Conservation (phyloP, 345 rosid genomes). For the Citrus sinensis region DVS_A1.0 CM039167.1:9448001-9448500, state of each 20-base stretch:
- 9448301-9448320: neutral
- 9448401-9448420: neutral
- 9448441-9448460: neutral
- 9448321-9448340: neutral
- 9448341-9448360: neutral
- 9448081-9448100: neutral
- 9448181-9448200: neutral
- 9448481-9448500: neutral
- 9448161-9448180: neutral
- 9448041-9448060: neutral
- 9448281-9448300: neutral
- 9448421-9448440: neutral
- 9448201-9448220: neutral
- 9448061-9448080: neutral
- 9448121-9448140: neutral
- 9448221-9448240: neutral
- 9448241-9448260: neutral
- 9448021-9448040: conserved; percentile 9
- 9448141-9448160: neutral
- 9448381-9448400: neutral
- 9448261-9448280: neutral
- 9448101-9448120: neutral
- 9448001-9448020: conserved; percentile 36
- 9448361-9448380: neutral
- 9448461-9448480: no score